These are phyloP conservation scores for Microsporum canis DNA, from an alignment of 2,329 filamentous ascomycete genomes.

Conservation along the genomic window DNA sequence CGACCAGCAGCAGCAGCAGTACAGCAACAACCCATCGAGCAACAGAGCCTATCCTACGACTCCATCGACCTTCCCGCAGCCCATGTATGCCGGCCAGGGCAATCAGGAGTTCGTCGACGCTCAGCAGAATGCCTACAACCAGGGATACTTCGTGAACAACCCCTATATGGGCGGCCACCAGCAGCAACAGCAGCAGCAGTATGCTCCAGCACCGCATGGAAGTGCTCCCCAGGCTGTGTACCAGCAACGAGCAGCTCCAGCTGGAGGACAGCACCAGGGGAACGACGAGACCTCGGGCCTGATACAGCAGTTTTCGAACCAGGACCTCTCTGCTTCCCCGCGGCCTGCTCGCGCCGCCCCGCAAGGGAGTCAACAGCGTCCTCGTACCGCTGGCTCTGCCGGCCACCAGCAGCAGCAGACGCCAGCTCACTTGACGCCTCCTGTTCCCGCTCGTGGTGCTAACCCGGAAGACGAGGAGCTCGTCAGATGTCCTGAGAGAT, in stretches of 20 bases:
- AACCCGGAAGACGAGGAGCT: conserved; percentile 59
- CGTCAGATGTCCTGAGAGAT: conserved; percentile 67
- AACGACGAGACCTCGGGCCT: conserved; percentile 84
- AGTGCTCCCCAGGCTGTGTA: conserved; percentile 48
- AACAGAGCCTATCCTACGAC: conserved; percentile 73
- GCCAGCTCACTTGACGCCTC: conserved; percentile 59
- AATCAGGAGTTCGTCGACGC: conserved; percentile 51
- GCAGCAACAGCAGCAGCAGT: conserved; percentile 41
- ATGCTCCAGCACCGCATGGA: conserved; percentile 31
- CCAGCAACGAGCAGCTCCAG: conserved; percentile 27
- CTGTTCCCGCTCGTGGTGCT: conserved; percentile 49
- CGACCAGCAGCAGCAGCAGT: conserved; percentile 52
- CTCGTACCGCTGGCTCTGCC: conserved; percentile 67
- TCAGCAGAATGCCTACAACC: conserved; percentile 32
- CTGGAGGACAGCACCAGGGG: conserved; percentile 37
- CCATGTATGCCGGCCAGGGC: conserved; percentile 55
- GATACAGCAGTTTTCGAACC: conserved; percentile 92
- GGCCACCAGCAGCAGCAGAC: conserved; percentile 38
- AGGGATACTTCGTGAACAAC: conserved; percentile 52
- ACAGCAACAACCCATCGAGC: conserved; percentile 40
- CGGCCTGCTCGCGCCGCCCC: conserved; percentile 59
- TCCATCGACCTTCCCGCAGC: conserved; percentile 91
- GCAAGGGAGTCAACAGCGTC: conserved; percentile 44
- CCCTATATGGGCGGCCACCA: conserved; percentile 35
- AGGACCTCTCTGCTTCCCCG: conserved; percentile 69